These are phyloP conservation scores for Fraxinus latifolia DNA, from an alignment of 305 asterid species.

Conservation along the genomic window DNA sequence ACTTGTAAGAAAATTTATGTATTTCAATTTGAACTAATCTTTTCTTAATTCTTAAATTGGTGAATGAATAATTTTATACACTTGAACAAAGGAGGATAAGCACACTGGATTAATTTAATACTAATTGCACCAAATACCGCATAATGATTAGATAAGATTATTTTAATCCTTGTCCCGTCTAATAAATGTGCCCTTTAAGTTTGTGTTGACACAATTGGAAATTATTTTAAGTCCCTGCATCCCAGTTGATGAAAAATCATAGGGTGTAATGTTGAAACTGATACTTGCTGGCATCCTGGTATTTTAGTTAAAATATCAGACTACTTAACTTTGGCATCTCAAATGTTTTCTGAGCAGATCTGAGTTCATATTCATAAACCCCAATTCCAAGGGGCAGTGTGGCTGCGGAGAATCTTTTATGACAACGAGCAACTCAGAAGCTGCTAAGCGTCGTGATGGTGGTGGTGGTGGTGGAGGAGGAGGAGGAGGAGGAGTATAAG, in stretches of 20 bases:
- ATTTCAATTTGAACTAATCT: not conserved
- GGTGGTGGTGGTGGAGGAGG: conserved; percentile 25
- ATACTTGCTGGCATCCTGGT: not conserved
- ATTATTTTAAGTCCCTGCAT: not conserved
- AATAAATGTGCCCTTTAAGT: not conserved
- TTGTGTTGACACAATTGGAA: not conserved
- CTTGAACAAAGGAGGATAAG: not conserved
- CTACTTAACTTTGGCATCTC: conserved; percentile 11
- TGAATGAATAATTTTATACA: not conserved
- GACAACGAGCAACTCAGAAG: conserved; percentile 76
- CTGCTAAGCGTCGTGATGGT: conserved; percentile 53
- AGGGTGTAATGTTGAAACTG: not conserved
- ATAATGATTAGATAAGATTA: not conserved
- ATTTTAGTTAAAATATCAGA: not conserved
- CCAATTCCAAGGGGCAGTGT: conserved; percentile 83
- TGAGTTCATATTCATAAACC: conserved; percentile 83
- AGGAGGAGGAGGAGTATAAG: conserved; percentile 7
- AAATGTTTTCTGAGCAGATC: conserved; percentile 49
- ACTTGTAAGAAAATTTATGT: not conserved
- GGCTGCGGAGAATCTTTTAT: conserved; percentile 95
- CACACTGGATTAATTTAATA: not conserved
- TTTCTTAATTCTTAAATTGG: not conserved
- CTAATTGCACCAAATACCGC: not conserved
- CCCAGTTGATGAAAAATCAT: not conserved
- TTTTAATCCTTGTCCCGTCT: not conserved